Evolutionary conservation across 768 basidiomycete genomes (phyloP), one percentile per base, ranked within the genome.

Genomic region (Mycena maculata): DNA sequence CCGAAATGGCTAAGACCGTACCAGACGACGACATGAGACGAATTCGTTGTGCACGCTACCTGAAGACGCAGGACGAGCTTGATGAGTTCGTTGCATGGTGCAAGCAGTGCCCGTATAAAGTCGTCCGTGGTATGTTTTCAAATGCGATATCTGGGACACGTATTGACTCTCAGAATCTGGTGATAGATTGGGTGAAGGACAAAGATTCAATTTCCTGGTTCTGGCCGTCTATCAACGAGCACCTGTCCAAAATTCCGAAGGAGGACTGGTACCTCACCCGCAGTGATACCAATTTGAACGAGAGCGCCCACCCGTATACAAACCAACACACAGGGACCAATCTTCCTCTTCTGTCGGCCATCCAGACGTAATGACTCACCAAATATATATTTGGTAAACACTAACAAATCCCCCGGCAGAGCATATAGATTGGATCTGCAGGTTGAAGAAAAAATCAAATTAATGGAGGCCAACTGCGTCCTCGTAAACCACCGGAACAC

Each of bases 211-310:
- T 54, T n/a, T 42, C 48, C 0, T 73, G 72, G 71, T 73, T 72
- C 38, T 69, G 60, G 7, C 66, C 69, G 1, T 72, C 71, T 1
- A 41, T 73, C 27, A 70, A 72, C 47, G 30, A 41, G 15, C 48
- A 42, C 50, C 27, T 70, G 15, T 68, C 72, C 1, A 42, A 70
- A 3, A 73, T 73, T 1, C 53, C 63, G 2, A 28, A 36, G 30
- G 68, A 72, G 2, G 65, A 72, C 57, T 73, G 72, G 72, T 42
- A 31, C 28, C 50, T 62, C 23, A 70, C 69, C 6, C 68, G 68
- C 2, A 41, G 57, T 4, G 62, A 73, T 30, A 73, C 69, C 1
- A 73, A 73, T 30, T 42, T 69, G 18, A 71, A 71, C 28, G 72
- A 73, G 52, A 71, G 72, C 38, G 62, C 72, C 5, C 72, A 73